These are phyloP conservation scores for Juncus effusus DNA, from an alignment of 176 grass and related monocot genomes.

Conservation along the genomic window DNA sequence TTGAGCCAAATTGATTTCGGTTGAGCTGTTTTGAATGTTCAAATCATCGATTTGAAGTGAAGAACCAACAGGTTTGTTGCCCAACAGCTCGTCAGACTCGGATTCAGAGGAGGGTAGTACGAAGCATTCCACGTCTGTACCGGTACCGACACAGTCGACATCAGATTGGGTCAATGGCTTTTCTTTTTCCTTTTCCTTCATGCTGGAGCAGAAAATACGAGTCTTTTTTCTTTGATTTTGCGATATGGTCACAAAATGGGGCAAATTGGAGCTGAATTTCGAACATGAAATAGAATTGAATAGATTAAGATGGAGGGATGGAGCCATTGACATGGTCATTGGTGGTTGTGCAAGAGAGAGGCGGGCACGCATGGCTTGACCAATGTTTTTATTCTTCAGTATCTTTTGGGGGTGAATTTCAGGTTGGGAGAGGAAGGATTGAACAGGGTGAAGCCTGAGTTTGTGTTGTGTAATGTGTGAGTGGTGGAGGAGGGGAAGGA, in stretches of 20 bases:
- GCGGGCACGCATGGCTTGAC: neutral
- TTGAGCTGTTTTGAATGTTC: neutral
- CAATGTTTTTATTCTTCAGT: neutral
- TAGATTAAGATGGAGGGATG: slow-evolving; percentile 10
- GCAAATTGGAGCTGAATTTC: neutral
- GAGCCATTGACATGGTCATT: slow-evolving; percentile 35
- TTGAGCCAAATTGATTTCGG: slow-evolving; percentile 18
- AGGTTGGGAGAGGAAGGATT: no score
- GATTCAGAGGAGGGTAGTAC: slow-evolving; percentile 10
- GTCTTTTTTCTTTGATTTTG: neutral
- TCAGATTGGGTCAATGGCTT: neutral
- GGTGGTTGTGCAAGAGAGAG: neutral
- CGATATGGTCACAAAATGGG: slow-evolving; percentile 7
- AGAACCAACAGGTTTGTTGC: neutral
- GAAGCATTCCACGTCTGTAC: slow-evolving; percentile 55
- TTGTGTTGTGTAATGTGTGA: no score
- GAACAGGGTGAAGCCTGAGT: no score
- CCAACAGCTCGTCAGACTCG: slow-evolving; percentile 9
- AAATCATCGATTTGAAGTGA: slow-evolving; percentile 15
- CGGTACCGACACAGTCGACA: slow-evolving; percentile 50
- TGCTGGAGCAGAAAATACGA: neutral
- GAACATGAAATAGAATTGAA: neutral
- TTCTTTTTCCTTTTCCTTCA: slow-evolving; percentile 22
- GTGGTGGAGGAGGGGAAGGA: no score
- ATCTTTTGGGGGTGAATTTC: neutral